phyloP scores from a whole-genome alignment of 2,329 filamentous ascomycete genomes.

The Hymenoscyphus fructigenus region DNA sequence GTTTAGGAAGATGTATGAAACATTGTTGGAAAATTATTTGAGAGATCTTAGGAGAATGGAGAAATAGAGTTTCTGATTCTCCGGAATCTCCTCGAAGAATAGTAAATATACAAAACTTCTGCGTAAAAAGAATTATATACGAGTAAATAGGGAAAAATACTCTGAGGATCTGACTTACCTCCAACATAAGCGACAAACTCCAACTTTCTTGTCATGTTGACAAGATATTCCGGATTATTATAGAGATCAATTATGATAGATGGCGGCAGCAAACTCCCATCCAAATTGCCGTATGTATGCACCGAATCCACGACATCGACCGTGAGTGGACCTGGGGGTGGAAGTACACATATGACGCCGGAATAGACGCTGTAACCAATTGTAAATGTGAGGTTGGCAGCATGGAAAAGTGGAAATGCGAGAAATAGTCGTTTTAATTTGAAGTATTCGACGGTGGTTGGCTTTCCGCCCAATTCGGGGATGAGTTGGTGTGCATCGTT shows the following conservation, averaged over 20 bases:
- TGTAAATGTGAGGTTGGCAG: constrained; percentile 9
- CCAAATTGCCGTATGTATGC: neutral
- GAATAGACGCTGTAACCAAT: constrained; percentile 3
- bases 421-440: constrained; percentile 8
- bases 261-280: neutral
- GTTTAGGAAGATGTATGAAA: too few relatives aligned
- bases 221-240: constrained; percentile 5
- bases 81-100: too few relatives aligned
- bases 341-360: constrained; percentile 8
- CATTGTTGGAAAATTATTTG: too few relatives aligned
- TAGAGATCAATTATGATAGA: constrained; percentile 10
- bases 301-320: constrained; percentile 1
- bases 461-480: constrained; percentile 6
- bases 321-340: constrained; percentile 5
- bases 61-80: too few relatives aligned
- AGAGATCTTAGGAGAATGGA: too few relatives aligned
- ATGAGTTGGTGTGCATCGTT: constrained; percentile 7
- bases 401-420: constrained; percentile 8
- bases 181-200: constrained; percentile 7
- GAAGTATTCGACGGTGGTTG: constrained; percentile 4
- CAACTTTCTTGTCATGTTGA: constrained; percentile 6
- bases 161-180: neutral
- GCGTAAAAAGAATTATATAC: too few relatives aligned
- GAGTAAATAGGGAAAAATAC: too few relatives aligned
- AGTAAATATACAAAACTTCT: too few relatives aligned